Percentiles rank a stretch among this genome's conserved stretches.
phyloP scores from a whole-genome alignment of 1,284 basidiomycete genomes.

The Coriolopsis trogii region DNA sequence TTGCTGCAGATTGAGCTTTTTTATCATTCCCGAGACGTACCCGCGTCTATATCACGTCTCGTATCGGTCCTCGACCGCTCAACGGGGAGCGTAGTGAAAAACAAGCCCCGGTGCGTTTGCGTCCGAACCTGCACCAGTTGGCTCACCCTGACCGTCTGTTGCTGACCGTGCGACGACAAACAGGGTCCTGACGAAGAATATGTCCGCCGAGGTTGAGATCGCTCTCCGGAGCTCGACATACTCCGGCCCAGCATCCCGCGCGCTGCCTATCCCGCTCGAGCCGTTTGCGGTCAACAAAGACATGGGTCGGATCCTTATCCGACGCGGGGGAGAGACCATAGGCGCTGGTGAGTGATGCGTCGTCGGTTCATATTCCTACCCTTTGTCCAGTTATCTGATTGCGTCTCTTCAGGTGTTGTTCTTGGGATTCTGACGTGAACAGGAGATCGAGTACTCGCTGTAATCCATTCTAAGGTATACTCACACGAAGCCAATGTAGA shows the following conservation, averaged over 20 bases:
- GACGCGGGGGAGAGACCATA: constrained; percentile 92
- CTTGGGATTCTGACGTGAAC: constrained; percentile 17
- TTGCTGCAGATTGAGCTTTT: constrained; percentile 80
- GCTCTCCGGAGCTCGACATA: constrained; percentile 63
- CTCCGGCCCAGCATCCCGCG: constrained; percentile 47
- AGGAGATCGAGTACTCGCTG: too few species aligned
- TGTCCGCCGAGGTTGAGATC: constrained; percentile 87
- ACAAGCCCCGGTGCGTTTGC: constrained; percentile 72
- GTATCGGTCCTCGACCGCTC: constrained; percentile 78
- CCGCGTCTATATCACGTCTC: constrained; percentile 85
- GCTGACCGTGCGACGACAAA: background rate
- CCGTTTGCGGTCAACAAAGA: constrained; percentile 91
- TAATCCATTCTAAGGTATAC: too few species aligned
- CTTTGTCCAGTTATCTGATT: background rate
- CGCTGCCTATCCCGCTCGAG: constrained; percentile 81
- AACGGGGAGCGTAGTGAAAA: constrained; percentile 76
- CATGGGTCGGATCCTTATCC: constrained; percentile 91
- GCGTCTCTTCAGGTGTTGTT: constrained; percentile 14
- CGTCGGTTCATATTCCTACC: background rate
- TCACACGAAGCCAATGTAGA: too few species aligned
- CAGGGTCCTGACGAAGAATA: constrained; percentile 84
- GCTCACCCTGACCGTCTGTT: too few species aligned
- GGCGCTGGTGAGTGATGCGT: constrained; percentile 70
- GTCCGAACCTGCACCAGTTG: background rate
- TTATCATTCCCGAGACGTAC: constrained; percentile 92